Base-by-base conservation (phyloP, 179 eudicot genomes). In the Nepenthes alata region DNA sequence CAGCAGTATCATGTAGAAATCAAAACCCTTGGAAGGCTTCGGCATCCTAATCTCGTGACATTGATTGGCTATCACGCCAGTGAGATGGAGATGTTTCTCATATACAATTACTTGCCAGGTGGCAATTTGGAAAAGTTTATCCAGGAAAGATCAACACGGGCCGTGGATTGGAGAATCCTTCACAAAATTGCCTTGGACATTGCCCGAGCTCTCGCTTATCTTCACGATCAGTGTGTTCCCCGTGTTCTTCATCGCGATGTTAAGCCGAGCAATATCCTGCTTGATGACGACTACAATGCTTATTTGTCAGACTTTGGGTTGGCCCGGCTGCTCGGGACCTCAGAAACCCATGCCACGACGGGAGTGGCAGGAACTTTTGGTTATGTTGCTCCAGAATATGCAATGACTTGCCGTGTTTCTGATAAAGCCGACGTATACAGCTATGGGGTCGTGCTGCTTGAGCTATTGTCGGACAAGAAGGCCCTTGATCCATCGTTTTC, bases 321-420 rank as follows among this genome's bases (percentile, higher is more conserved):
- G 60, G 88, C 88, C 45, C 59, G 85, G 62, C 85, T 83, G 3
- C 48, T 83, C 38, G 88, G 88, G 51, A 78, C 88, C 4, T 80
- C 88, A 0, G 85, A 80, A 55, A 83, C 88, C 4, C 88, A 83
- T 63, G 88, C 85, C 3, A 83, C 88, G 2, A 83, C 88, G 3
- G 83, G 83, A 39, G 88, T 83, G 11, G 88, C 85, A 0, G 88
- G 88, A 25, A 83, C 88, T 39, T 83, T 83, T 54, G 88, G 88
- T 3, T 83, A 80, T 34, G 88, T 83, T 9, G 55, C 55, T 5
- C 55, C 55, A 52, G 55, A 52, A 16, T 52, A n/a, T 52, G 55
- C 16, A 6, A 52, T 82, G 87, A 82, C 87, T 1, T 83, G 88
- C 64, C 81, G 85, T 11, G 88, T 83, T 44, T 83, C 88, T 0